Base-by-base conservation (phyloP, 768 basidiomycete genomes). In the Termitomyces bulborhizus region DNA sequence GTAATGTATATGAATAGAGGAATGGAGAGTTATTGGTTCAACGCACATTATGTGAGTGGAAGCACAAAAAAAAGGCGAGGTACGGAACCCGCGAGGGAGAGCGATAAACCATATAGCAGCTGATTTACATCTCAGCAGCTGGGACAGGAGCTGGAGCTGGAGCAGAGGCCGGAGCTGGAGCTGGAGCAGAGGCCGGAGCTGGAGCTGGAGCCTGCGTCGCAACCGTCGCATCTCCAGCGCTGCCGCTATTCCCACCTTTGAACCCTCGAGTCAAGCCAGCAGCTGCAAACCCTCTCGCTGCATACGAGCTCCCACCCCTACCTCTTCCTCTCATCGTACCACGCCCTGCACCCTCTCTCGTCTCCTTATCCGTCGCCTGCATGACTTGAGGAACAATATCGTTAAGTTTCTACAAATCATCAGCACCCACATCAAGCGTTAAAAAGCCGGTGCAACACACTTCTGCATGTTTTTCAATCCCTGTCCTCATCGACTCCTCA, bases 401-500 rank as follows among this genome's bases (percentile, higher is more conserved):
- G 42, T 86, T 83, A 34, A 92, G 73, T 78, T 81, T 86, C 90
- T 92, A 61, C 36, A 31, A 4, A 24, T 42, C 6, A 18, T 53
- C 36, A 46, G 16, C 54, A 18, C 61, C 3, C 36, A 67, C 57
- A 31, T 29, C 57, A 24, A 53, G 40, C 36, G 4, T 9, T 26
- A 39, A 7, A 24, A 21, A 36, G 32, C 59, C 54, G 54, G 45
- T 13, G 7, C 16, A 27, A 70, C 78, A 55, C 59, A 93, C 92
- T 69, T 85, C 84, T 26, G 77, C 80, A 59, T 90, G 86, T 62
- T 84, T 88, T 55, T 81, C 84, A 21, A 95, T 71, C 0, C 87
- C 93, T 18, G 76, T 79, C 62, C 83, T 89, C 89, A 94, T 90
- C 9, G 84, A 76, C 45, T 88, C 89, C 63, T 95, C 92, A 62